Base-by-base conservation (phyloP, 208 protist genomes). In the Trypanosoma theileri region DNA sequence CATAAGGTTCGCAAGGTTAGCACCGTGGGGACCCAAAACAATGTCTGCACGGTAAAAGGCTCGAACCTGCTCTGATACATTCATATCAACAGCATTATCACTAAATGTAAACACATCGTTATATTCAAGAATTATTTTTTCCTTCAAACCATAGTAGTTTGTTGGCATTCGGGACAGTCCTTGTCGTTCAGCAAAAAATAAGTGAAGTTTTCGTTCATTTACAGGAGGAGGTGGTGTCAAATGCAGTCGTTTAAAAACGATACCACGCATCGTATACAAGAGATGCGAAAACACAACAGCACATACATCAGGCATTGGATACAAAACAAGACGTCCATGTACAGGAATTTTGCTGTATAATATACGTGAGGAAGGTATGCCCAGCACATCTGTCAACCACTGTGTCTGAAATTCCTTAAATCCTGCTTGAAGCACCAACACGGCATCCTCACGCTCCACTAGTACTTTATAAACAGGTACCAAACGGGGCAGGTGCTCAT, bases 1-100 rank as follows among this genome's bases (percentile, higher is more conserved):
- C 63, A 81, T 69, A 1, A 69, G 71, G 41, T 81, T 81, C 16
- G 75, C 75, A 24, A 81, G 65, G 50, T 81, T 81, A 16, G 75
- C 71, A 9, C 75, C 75, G 35, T 81, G 75, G 4, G 75, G 71
- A 10, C 75, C 75, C 52, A 79, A 13, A 22, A 78, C 71, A 55
- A 77, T 40, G 31, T 74, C 66, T 0, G 75, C 69, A 8, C 60
- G 16, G 22, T 70, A 54, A 45, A 81, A 81, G 22, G 11, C 7
- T 16, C 35, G 54, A 35, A 79, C 56, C 19, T 79, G 67, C 22
- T 75, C 21, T 17, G 26, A 16, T 40, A 68, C 53, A 41, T 52
- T 22, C 14, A 41, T 21, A 4, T 54, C 31, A 40, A 1, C 22
- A 2, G 17, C 22, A 24, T 28, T 31, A 16, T 1, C 40, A 40